Evolutionary conservation across 116 monocot genomes (phyloP).

Genomic region (Phalaenopsis hybrid): DNA sequence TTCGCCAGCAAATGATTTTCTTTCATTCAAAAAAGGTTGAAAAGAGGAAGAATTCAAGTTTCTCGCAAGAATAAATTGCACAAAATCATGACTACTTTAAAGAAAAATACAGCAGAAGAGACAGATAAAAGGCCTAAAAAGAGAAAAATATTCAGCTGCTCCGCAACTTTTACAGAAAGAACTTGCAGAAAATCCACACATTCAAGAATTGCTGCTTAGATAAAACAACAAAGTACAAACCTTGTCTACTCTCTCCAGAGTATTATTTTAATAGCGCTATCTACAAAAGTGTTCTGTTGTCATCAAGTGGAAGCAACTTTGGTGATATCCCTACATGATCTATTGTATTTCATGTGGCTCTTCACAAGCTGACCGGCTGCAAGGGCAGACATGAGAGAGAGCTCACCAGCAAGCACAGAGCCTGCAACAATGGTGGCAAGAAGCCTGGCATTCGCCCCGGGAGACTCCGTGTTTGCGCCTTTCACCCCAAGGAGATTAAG

Average conservation of each 20-base stretch:
- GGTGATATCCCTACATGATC: conserved; percentile 66
- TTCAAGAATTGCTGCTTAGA: neutral
- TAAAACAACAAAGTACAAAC: neutral
- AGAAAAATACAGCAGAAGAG: neutral
- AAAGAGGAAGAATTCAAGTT: neutral
- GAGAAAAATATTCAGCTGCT: neutral
- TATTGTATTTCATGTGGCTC: conserved; percentile 98
- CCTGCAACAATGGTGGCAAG: conserved; percentile 82
- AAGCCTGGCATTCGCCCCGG: conserved; percentile 75
- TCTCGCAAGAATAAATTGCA: neutral
- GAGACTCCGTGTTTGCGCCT: conserved; percentile 60
- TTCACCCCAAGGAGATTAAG: conserved; percentile 90
- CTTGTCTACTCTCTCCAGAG: neutral
- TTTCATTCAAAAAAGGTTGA: too few relatives aligned
- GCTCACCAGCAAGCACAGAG: conserved; percentile 84
- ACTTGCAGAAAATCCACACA: neutral
- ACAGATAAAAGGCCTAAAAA: neutral
- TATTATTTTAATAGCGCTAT: neutral
- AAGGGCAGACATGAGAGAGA: conserved; percentile 92
- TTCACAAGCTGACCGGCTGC: conserved; percentile 93
- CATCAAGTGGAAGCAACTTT: conserved; percentile 23
- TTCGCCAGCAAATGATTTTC: too few relatives aligned
- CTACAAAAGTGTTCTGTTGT: neutral
- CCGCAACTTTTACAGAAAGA: neutral
- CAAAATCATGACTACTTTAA: neutral